phyloP scores from a whole-genome alignment of 2,329 filamentous ascomycete genomes.

The Sporothrix phasma region DNA sequence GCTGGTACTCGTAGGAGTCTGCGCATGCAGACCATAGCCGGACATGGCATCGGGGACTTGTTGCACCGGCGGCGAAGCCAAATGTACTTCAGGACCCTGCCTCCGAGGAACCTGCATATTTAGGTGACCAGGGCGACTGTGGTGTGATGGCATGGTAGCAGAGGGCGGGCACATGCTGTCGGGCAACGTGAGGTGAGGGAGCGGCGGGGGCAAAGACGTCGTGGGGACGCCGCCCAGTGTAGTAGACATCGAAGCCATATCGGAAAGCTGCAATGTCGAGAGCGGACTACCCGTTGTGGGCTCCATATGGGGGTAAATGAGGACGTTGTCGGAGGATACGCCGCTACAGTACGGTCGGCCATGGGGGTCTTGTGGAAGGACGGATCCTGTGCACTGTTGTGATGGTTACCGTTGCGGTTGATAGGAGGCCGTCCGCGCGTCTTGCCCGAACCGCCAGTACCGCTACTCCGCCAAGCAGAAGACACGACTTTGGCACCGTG shows the following conservation, averaged over 20 bases:
- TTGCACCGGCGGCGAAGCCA: conserved; percentile 25
- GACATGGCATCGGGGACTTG: conserved; percentile 17
- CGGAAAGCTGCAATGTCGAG: not conserved
- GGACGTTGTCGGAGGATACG: not conserved
- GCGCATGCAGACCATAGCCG: conserved; percentile 1
- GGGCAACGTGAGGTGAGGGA: not conserved
- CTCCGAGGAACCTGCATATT: conserved; percentile 50
- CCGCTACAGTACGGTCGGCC: conserved; percentile 32
- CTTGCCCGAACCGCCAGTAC: conserved; percentile 55
- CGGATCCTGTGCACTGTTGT: conserved; percentile 32
- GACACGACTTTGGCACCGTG: conserved; percentile 80
- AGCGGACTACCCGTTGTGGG: not conserved
- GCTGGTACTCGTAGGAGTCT: not conserved
- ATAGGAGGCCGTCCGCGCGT: conserved; percentile 70
- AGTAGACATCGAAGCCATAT: not conserved
- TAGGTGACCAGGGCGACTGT: conserved; percentile 37
- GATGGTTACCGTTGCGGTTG: conserved; percentile 41
- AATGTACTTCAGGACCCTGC: conserved; percentile 25
- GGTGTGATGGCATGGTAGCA: not conserved
- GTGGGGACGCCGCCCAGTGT: not conserved
- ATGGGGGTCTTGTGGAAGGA: conserved; percentile 58
- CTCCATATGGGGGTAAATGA: not conserved
- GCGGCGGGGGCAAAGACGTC: not conserved
- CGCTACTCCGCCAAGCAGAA: conserved; percentile 72
- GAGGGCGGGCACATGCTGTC: conserved; percentile 8